Conservation (phyloP, 148 eudicot species). For the Rhododendron griersonianum region DNA sequence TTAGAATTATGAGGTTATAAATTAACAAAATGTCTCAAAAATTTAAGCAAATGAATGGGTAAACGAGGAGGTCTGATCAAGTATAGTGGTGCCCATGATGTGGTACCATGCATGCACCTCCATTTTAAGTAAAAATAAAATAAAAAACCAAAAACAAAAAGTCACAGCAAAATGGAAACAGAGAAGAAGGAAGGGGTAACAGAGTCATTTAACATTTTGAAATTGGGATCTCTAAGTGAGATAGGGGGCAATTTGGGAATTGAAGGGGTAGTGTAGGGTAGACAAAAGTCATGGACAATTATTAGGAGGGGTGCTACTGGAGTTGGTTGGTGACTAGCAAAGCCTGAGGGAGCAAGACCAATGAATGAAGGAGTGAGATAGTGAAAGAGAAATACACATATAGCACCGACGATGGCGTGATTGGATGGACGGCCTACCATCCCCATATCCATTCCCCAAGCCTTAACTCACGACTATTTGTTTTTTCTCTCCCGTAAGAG, state of each 20-base stretch:
- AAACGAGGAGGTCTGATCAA: too few relatives aligned
- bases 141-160: too few relatives aligned
- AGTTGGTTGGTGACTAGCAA: conserved; percentile 13
- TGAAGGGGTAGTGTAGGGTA: not conserved
- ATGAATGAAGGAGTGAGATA: not conserved
- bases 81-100: too few relatives aligned
- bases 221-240: not conserved
- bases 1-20: too few relatives aligned
- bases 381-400: not conserved
- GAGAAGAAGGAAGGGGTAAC: not conserved
- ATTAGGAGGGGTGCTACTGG: not conserved
- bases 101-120: too few relatives aligned
- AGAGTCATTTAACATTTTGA: not conserved
- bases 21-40: too few relatives aligned
- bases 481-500: not conserved
- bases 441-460: not conserved
- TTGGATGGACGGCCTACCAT: conserved; percentile 26
- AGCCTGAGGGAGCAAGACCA: not conserved
- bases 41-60: too few relatives aligned
- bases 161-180: not conserved
- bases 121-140: too few relatives aligned
- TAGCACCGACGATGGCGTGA: conserved; percentile 31
- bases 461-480: not conserved
- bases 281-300: not conserved
- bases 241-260: conserved; percentile 7